Percentiles rank a stretch among this genome's conserved stretches.
Evolutionary conservation across 495 filamentous ascomycete genomes (phyloP).

Genomic region (Daldinia bambusicola): DNA sequence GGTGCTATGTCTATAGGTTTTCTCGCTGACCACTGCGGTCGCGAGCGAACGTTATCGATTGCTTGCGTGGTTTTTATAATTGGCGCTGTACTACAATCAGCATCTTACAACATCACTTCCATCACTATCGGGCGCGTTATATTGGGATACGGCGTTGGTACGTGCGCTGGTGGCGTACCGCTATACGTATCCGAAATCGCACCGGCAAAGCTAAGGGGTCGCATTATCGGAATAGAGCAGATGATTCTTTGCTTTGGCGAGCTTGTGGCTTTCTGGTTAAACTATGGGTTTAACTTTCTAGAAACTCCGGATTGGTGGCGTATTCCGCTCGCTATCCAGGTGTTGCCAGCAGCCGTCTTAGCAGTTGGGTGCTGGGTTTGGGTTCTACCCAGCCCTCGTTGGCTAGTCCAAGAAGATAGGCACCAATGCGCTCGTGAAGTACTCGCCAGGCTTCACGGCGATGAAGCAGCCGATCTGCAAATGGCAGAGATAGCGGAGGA

Average conservation of each 20-base stretch:
- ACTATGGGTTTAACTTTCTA: slow-evolving; percentile 58
- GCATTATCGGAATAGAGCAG: slow-evolving; percentile 63
- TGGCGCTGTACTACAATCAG: slow-evolving; percentile 59
- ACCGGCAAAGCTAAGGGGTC: slow-evolving; percentile 57
- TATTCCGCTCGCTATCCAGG: slow-evolving; percentile 64
- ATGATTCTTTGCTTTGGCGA: slow-evolving; percentile 62
- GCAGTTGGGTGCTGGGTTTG: slow-evolving; percentile 58
- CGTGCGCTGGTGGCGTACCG: slow-evolving; percentile 59
- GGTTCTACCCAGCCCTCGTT: slow-evolving; percentile 65
- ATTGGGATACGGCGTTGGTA: slow-evolving; percentile 64
- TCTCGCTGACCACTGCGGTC: background rate
- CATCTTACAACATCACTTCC: slow-evolving; percentile 58
- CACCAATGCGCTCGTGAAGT: slow-evolving; percentile 57
- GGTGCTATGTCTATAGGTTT: background rate
- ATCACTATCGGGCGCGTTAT: slow-evolving; percentile 62
- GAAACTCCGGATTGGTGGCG: slow-evolving; percentile 59
- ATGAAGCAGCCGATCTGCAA: slow-evolving; percentile 50
- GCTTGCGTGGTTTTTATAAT: slow-evolving; percentile 60
- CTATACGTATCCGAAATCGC: slow-evolving; percentile 63
- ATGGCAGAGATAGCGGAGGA: slow-evolving; percentile 56
- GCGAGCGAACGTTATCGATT: slow-evolving; percentile 35
- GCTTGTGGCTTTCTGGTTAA: slow-evolving; percentile 56
- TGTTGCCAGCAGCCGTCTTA: slow-evolving; percentile 51
- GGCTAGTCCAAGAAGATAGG: slow-evolving; percentile 61
- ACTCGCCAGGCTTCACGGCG: slow-evolving; percentile 62